Evolutionary conservation across 768 basidiomycete species (phyloP).

Genomic region (Phanerochaete sordida): DNA sequence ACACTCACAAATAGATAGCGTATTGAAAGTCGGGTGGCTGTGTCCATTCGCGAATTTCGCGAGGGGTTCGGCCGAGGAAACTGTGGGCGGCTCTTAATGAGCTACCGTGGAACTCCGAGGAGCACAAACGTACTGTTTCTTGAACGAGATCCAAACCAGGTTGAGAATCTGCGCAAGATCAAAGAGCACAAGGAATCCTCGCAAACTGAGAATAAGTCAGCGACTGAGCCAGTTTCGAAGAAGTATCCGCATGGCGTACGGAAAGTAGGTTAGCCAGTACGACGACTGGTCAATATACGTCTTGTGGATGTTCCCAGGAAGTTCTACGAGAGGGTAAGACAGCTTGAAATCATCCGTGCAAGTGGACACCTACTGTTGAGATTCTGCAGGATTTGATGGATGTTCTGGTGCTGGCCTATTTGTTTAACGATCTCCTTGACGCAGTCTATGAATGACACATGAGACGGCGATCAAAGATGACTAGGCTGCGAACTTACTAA

Average conservation of each 20-base stretch:
- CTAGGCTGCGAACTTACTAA: conserved; percentile 54
- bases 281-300: conserved; percentile 92
- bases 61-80: conserved; percentile 82
- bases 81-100: conserved; percentile 29
- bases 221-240: too few relatives aligned
- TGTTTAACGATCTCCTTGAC: conserved; percentile 42
- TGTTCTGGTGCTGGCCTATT: conserved; percentile 44
- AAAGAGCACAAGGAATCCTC: conserved; percentile 92
- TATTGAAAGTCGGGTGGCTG: conserved; percentile 89
- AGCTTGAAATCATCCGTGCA: not conserved
- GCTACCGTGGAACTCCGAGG: not conserved
- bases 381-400: conserved; percentile 41
- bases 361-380: conserved; percentile 34
- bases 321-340: conserved; percentile 35
- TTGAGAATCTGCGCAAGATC: conserved; percentile 96
- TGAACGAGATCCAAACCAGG: conserved; percentile 79
- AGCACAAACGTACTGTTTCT: conserved; percentile 59
- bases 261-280: conserved; percentile 95
- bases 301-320: conserved; percentile 70
- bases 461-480: not conserved
- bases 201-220: conserved; percentile 68
- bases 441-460: conserved; percentile 19
- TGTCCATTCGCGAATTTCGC: conserved; percentile 88
- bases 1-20: conserved; percentile 76
- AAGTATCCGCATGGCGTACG: conserved; percentile 92